These are phyloP conservation scores for Pythium folliculosum DNA, from an alignment of 352 stramenopile genomes.

Conservation along the genomic window DNA sequence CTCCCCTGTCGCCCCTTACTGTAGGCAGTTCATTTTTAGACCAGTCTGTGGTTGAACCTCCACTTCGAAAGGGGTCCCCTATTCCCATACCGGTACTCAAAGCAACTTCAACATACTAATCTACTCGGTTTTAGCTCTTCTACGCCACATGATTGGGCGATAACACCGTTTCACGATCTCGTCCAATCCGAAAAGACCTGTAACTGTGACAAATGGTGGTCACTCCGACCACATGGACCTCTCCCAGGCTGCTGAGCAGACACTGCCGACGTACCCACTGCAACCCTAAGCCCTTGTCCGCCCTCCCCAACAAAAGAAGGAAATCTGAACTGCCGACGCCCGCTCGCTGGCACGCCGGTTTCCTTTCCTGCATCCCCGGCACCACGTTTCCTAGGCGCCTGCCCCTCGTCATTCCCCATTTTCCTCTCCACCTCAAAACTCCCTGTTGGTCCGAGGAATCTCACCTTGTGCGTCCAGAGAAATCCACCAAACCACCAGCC, in stretches of 20 bases:
- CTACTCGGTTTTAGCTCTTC: not conserved
- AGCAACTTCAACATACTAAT: conserved; percentile 6
- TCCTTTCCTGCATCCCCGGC: not conserved
- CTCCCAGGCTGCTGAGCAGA: not conserved
- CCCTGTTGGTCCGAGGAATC: no score
- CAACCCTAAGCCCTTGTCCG: conserved; percentile 20
- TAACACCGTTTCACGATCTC: not conserved
- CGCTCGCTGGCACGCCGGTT: conserved; percentile 3
- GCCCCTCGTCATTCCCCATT: conserved; percentile 1
- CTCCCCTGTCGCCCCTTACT: not conserved
- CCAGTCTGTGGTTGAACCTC: not conserved
- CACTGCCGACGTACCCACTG: not conserved
- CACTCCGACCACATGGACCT: conserved; percentile 22
- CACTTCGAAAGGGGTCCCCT: conserved; percentile 2
- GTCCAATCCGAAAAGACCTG: not conserved
- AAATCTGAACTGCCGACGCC: conserved; percentile 1
- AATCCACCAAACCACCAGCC: conserved; percentile 9
- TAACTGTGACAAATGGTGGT: conserved; percentile 30
- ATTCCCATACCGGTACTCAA: not conserved
- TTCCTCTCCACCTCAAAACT: not conserved
- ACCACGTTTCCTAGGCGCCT: not conserved
- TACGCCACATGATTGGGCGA: conserved; percentile 4
- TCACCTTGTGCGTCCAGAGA: not conserved
- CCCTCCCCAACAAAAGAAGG: not conserved
- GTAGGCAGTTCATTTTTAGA: not conserved